Conservation (phyloP, 2,329 filamentous ascomycete genomes). For the Penicillium sp. region DNA sequence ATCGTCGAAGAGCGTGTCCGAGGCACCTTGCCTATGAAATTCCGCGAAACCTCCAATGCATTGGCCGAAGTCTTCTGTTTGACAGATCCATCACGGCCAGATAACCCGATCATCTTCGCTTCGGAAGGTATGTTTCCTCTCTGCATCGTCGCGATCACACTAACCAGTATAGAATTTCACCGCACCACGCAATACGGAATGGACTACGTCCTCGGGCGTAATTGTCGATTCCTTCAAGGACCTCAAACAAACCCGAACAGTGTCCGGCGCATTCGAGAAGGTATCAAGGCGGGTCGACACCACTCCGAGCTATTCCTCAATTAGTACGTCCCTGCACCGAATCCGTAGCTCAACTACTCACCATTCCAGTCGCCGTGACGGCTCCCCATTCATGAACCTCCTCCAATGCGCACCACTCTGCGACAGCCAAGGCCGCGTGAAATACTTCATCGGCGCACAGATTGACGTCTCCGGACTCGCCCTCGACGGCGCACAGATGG, state of each 20-base stretch:
- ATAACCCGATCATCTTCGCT: slow-evolving; percentile 72
- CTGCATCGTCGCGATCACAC: background rate
- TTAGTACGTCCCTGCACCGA: slow-evolving; percentile 49
- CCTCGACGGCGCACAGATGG: slow-evolving; percentile 60
- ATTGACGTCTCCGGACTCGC: slow-evolving; percentile 65
- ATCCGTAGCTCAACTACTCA: slow-evolving; percentile 1
- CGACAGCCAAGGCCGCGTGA: slow-evolving; percentile 59
- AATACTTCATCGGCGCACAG: slow-evolving; percentile 68
- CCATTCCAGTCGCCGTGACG: slow-evolving; percentile 56
- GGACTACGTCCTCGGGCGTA: slow-evolving; percentile 66
- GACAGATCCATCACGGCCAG: slow-evolving; percentile 64
- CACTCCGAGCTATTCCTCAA: slow-evolving; percentile 70
- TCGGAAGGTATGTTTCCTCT: slow-evolving; percentile 56
- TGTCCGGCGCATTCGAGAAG: slow-evolving; percentile 56
- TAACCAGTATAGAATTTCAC: slow-evolving; percentile 55
- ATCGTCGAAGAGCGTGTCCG: slow-evolving; percentile 64
- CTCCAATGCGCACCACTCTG: slow-evolving; percentile 67
- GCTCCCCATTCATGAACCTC: slow-evolving; percentile 70
- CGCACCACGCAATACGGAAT: slow-evolving; percentile 69
- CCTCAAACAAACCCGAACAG: slow-evolving; percentile 62
- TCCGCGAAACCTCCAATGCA: slow-evolving; percentile 65
- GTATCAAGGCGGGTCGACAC: slow-evolving; percentile 58
- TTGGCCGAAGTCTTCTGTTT: slow-evolving; percentile 72
- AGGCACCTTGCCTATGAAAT: slow-evolving; percentile 57
- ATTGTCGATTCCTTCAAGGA: slow-evolving; percentile 73